Base-by-base conservation (phyloP, 371 early-diverging fungal species). In the Choanephora cucurbitarum region DNA sequence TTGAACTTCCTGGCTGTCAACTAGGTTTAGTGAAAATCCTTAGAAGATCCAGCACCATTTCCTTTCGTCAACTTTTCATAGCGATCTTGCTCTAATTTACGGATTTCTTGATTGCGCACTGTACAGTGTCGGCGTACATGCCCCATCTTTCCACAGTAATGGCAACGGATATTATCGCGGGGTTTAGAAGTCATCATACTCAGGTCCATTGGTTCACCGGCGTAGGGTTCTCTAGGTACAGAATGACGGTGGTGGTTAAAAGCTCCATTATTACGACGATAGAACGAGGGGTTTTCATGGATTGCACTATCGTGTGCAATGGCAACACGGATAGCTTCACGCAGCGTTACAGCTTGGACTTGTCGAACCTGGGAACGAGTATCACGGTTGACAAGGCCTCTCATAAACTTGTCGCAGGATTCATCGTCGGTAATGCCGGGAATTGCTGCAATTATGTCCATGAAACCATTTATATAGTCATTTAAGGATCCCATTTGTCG, bases 121-220 rank as follows among this genome's bases (percentile, higher is more conserved):
- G 18, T 4, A 23, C 55, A 54, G 19, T 45, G 5, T 5, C 46
- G 32, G 8, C 23, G 19, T 0, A 44, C 32, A 34, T 57, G 57
- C 1, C 57, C 57, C 0, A n/a, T 22, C 9, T 57, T 57, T 7
- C 18, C n/a, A 23, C 57, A 57, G 17, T 43, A 57, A n/a, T n/a
- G n/a, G n/a, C n/a, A n/a, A n/a, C n/a, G n/a, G n/a, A n/a, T n/a
- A n/a, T n/a, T n/a, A n/a, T n/a, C n/a, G n/a, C n/a, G n/a, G n/a
- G n/a, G n/a, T n/a, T n/a, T n/a, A n/a, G n/a, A n/a, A n/a, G n/a
- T n/a, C n/a, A n/a, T n/a, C n/a, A n/a, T n/a, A n/a, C n/a, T n/a
- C n/a, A n/a, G n/a, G n/a, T n/a, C n/a, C n/a, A n/a, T n/a, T n/a
- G n/a, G n/a, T n/a, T n/a, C n/a, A n/a, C n/a, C n/a, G n/a, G n/a